Evolutionary conservation across 805 yeast species (phyloP).

Genomic region (Yarrowia sp.): DNA sequence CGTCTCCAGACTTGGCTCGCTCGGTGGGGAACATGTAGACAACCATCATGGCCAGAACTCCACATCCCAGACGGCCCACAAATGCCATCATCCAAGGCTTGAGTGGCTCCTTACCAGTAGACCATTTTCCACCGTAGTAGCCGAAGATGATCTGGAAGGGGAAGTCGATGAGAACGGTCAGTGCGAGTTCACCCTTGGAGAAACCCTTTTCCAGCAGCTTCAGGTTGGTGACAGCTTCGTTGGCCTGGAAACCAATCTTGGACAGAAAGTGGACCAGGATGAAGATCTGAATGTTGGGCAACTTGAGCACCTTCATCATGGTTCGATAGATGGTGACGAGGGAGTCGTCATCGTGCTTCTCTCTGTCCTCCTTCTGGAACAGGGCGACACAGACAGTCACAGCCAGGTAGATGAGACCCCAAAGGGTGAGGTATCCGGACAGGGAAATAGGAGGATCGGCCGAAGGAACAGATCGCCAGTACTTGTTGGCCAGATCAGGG

Average conservation of each 20-base stretch:
- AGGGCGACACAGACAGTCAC: constrained; percentile 61
- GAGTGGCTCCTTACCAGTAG: constrained; percentile 63
- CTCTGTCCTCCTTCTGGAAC: constrained; percentile 70
- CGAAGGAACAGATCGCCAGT: constrained; percentile 58
- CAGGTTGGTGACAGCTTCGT: constrained; percentile 91
- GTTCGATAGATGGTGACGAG: constrained; percentile 36
- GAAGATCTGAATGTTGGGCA: constrained; percentile 67
- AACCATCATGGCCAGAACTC: constrained; percentile 67
- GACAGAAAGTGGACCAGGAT: constrained; percentile 72
- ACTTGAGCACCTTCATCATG: constrained; percentile 43
- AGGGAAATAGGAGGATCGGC: constrained; percentile 66
- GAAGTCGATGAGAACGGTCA: constrained; percentile 88
- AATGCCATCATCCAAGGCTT: constrained; percentile 89
- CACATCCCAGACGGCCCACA: constrained; percentile 74
- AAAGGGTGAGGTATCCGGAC: constrained; percentile 69
- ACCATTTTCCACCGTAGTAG: constrained; percentile 93
- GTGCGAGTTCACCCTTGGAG: constrained; percentile 87
- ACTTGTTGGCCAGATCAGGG: constrained; percentile 86
- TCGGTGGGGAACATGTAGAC: constrained; percentile 67
- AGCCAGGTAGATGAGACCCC: constrained; percentile 68
- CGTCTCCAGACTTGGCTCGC: constrained; percentile 38
- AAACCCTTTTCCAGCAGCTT: constrained; percentile 88
- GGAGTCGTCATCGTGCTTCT: constrained; percentile 36
- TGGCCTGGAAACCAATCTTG: constrained; percentile 91
- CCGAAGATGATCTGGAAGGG: constrained; percentile 96